Base-by-base conservation (phyloP, 257 asterid species). In the Nicotiana sylvestris region DNA sequence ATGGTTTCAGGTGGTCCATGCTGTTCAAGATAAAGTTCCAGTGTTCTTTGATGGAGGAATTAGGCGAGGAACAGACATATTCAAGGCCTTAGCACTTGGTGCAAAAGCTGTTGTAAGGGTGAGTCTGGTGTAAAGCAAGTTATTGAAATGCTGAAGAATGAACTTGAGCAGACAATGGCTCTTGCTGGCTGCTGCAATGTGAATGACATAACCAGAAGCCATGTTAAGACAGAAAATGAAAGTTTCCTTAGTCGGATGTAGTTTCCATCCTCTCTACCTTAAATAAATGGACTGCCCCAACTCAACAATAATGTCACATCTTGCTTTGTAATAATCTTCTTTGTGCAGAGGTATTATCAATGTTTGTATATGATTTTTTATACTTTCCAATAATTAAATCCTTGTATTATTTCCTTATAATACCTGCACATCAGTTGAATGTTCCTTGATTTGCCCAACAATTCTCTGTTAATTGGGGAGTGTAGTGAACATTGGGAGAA, bases 11-110 rank as follows among this genome's bases (percentile, higher is more conserved):
- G 93, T 92, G 81, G 91, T 90, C 72, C 64, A 62, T 67, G 91
- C 94, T 77, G 97, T 90, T 53, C 81, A 85, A 85, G 93, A 93
- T 83, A 90, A 82, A 85, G 84, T 90, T n/a, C 94, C 93, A 0
- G 92, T 92, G 27, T 77, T 91, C 17, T 10, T 92, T 11, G 95
- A 92, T 78, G 97, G 97, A 70, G 95, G 97, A 15, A 86, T 92
- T 80, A 89, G 97, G 82, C 87, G 97, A 15, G 97, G 95, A 68
- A 88, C 95, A 6, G 95, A 91, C 65, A 74, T 91, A 79, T 92
- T 92, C 88, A 92, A 92, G 89, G 95, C 94, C 84, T 87, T 92
- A 77, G 93, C 95, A 72, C 91, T 91, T 27, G 95, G 97, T 5
- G 97, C 95, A 66, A 87, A 85, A 82, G 94, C 92, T 39, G 92